Percentiles rank a stretch among this genome's conserved stretches.
These are phyloP conservation scores for Apiotrichum gracile DNA, from an alignment of 1,284 basidiomycete species.

Conservation along the genomic window DNA sequence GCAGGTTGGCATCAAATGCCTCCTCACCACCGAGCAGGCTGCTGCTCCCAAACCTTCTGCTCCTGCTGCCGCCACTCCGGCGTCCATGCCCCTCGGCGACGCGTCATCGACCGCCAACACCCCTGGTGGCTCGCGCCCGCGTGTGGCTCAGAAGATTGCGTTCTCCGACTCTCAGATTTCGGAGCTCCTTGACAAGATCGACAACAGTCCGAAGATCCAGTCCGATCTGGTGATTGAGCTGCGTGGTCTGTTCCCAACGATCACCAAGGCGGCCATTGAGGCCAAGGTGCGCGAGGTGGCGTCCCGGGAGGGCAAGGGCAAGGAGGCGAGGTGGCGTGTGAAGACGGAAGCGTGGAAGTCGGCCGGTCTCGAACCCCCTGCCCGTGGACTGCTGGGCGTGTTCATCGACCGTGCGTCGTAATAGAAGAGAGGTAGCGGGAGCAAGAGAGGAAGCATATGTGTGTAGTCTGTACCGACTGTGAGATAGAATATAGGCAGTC, in stretches of 20 bases:
- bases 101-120: conserved; percentile 11
- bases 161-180: conserved; percentile 36
- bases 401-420: not conserved
- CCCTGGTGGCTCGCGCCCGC: not conserved
- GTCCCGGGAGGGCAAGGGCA: conserved; percentile 32
- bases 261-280: conserved; percentile 45
- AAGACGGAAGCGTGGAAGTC: conserved; percentile 25
- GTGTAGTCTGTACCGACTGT: not conserved
- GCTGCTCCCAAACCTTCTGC: conserved; percentile 4
- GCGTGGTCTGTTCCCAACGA: conserved; percentile 30
- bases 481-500: not conserved
- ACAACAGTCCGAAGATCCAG: conserved; percentile 36
- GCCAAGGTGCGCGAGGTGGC: conserved; percentile 43
- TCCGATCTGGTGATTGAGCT: conserved; percentile 35
- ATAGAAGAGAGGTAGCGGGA: not conserved
- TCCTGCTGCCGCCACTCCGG: not conserved
- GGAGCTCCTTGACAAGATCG: conserved; percentile 33
- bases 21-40: conserved; percentile 22
- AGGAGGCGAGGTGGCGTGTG: conserved; percentile 38
- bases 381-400: not conserved
- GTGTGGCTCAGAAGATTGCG: conserved; percentile 26
- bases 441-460: not conserved
- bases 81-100: conserved; percentile 19
- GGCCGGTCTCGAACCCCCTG: conserved; percentile 2
- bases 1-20: conserved; percentile 24